These are phyloP conservation scores for Penicillium sp. DNA, from an alignment of 2,329 filamentous ascomycete genomes.

Conservation along the genomic window DNA sequence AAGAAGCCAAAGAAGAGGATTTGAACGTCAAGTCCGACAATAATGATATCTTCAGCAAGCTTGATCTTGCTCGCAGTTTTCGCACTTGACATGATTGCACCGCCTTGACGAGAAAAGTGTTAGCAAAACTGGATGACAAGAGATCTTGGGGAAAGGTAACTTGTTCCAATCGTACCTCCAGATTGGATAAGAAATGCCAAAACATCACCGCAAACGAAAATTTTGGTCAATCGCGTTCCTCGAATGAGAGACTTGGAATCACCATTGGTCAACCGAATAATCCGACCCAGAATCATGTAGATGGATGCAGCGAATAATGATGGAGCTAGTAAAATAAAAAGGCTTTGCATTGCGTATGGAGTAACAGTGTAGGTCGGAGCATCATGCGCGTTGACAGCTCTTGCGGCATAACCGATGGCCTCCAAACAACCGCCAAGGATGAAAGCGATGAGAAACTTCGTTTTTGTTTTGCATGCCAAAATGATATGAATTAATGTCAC, in stretches of 20 bases:
- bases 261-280: slow-evolving; percentile 33
- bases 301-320: slow-evolving; percentile 40
- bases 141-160: neutral
- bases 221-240: slow-evolving; percentile 35
- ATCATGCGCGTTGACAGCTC: slow-evolving; percentile 7
- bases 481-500: neutral
- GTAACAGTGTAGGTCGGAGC: neutral
- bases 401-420: slow-evolving; percentile 3
- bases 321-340: slow-evolving; percentile 35
- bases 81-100: slow-evolving; percentile 16
- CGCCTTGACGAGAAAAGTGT: slow-evolving; percentile 7
- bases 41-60: slow-evolving; percentile 44
- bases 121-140: neutral
- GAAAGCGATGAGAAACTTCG: slow-evolving; percentile 5
- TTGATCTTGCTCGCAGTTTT: slow-evolving; percentile 3
- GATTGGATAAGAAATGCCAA: slow-evolving; percentile 30
- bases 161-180: slow-evolving; percentile 10
- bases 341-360: neutral
- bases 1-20: slow-evolving; percentile 61
- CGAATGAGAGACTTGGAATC: slow-evolving; percentile 37
- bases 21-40: slow-evolving; percentile 59
- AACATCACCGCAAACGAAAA: slow-evolving; percentile 33
- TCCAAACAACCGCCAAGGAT: slow-evolving; percentile 6
- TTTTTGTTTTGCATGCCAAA: neutral
- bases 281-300: slow-evolving; percentile 39